Evolutionary conservation across 108 stramenopile species (phyloP), one percentile per base, ranked within the genome.

Genomic region (Cyclotella choctawhatcheeana): DNA sequence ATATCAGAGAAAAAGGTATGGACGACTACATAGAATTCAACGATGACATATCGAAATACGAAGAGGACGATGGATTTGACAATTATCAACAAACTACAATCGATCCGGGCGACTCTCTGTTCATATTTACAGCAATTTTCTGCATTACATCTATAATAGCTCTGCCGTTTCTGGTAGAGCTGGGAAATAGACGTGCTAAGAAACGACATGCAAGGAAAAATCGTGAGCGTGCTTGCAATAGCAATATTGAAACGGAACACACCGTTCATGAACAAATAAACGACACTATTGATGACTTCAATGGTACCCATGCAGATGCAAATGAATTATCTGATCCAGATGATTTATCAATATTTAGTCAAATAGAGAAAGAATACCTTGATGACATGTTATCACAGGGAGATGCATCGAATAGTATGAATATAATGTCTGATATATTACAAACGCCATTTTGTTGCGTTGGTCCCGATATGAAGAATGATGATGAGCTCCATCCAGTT

Each of bases 21-120:
- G 47, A 48, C 47, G 47, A 48, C 17, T 10, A 48, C 47, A 48
- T 48, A 48, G n/a, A 10, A 10, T 48, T 48, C 47, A n/a, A 48
- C 47, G 47, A 48, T n/a, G 47, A 48, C 18, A 4, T n/a, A 17
- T 4, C n/a, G 4, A 4, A n/a, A 10, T n/a, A n/a, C 47, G 55
- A 56, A 17, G 55, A 56, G 3, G 35, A 63, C 51, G 61, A 35
- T 1, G 71, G 27, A 13, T 43, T 53, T 10, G 60, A 60, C 34
- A 58, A 71, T 30, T 61, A 72, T 34, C 52, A 10, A 12, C 33
- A 31, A 54, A 30, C 59, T 0, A 72, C 61, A 17, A 33, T 72
- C 12, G 34, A 72, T 44, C 71, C 71, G 31, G 71, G 71, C 12
- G 22, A 59, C 60, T 30, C 71, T 44, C 26, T 72, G 5, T 63